Evolutionary conservation across 352 stramenopile genomes (phyloP), one percentile per base, ranked within the genome.

Genomic region (Globisporangium megalacanthum): DNA sequence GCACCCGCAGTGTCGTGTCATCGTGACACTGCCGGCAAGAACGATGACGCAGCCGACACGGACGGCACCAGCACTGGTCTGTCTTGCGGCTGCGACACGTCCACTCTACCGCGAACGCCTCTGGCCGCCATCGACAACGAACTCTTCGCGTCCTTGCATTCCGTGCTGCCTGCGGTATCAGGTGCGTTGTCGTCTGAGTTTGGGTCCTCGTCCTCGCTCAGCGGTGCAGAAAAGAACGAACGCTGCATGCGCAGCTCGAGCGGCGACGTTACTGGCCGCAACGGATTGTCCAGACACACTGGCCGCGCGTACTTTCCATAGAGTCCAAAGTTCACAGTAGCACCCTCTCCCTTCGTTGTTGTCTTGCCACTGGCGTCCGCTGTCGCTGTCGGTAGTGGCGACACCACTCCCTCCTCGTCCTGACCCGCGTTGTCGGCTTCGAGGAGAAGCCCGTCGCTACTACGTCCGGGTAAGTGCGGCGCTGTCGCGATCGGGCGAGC

Each of bases 231-330:
- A 25, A 81, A 64, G 46, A 83, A 80, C 20, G 73, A 53, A 14
- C 47, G 51, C 35, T 79, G 59, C 47, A 68, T 73, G 2, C 60
- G 69, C 36, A 73, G 49, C 44, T 80, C 69, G 31, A 66, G 62
- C 7, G 62, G 66, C 8, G 66, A 76, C 17, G 69, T 78, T 19
- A 54, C 58, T 22, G 69, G 64, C 36, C 67, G 57, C 11, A 74
- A 51, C 15, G 39, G 25, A 31, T 42, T 56, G 49, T 62, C 59
- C 44, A 55, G 36, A 45, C 58, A 53, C 47, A 37, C 51, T 46
- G 50, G 36, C 63, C 52, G 44, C 52, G 64, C 61, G 44, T 80
- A 80, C 41, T 80, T 80, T 31, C 52, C 31, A 47, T 80, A 80
- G n/a, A 80, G 45, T 20, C 64, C 59, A 41, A 57, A 80, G 48